Evolutionary conservation across 1,139 yeast species (phyloP), one percentile per base, ranked within the genome.

Genomic region (Blastobotrys malaysiensis): DNA sequence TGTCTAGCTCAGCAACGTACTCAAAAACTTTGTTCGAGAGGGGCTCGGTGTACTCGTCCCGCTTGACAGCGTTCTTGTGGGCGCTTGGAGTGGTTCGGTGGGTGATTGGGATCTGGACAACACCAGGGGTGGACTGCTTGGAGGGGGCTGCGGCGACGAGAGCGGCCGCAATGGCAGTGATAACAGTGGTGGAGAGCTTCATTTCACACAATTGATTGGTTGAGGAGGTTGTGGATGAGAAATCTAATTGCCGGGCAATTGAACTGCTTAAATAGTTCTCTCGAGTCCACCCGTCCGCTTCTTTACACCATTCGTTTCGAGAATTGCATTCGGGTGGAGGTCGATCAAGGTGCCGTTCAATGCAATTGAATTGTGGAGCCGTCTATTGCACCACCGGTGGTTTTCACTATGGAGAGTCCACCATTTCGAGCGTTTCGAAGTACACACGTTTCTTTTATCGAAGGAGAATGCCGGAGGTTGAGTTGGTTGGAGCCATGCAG

Each of bases 1-100:
- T 62, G 13, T 66, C 64, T 14, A 82, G 55, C 9, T 72, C 69
- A 5, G 78, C 70, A n/a, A 76, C 69, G 63, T 78, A 80, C 21
- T 65, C 45, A n/a, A 48, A 45, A 9, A 48, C 36, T 39, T 48
- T 48, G 51, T 52, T 52, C 36, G 27, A 13, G 16, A 52, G 43
- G 1, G 45, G 27, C 9, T 24, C 55, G 19, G 39, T 11, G 43
- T 16, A 26, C 20, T 21, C 43, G 16, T 21, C 16, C 27, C 48
- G 48, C 21, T 27, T 24, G 39, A 18, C 27, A 9, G 20, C 16
- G 22, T 26, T 16, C 21, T 24, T 27, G 39, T 20, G 36, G 27
- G 22, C 24, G 19, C n/a, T 16, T 14, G 36, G 36, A 18, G 48
- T 24, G 43, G 39, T 19, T 11, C 43, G 36, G 43, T 46, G 48